Evolutionary conservation across 2,329 filamentous ascomycete species (phyloP), one percentile per base, ranked within the genome.

Genomic region (Colletotrichum tabaci): DNA sequence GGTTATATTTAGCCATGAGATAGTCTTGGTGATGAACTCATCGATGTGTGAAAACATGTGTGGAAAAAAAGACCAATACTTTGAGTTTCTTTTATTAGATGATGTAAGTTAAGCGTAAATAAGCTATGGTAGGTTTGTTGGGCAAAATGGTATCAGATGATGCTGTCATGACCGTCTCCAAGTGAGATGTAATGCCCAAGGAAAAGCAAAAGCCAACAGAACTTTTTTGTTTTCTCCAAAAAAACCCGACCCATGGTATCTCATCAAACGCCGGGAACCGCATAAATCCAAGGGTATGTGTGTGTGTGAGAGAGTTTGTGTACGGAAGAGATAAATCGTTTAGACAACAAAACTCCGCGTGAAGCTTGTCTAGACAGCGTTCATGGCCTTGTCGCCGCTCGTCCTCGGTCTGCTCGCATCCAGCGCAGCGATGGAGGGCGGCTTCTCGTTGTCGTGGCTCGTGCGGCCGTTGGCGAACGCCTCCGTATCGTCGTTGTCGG

Each of bases 381-480:
- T 70, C 9, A 69, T 67, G 21, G 75, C 75, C 74, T 74, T 76
- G 47, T 81, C 78, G 64, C 74, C 76, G 47, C 77, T 76, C 67
- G 76, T 77, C 67, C 73, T 78, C 3, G 83, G 82, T 8, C 76
- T 79, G 58, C 77, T 82, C 2, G 80, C 80, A 69, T 79, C 73
- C 16, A 80, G 80, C 5, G 81, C 81, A 23, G 78, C 74, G 57
- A 83, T 77, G 2, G 78, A 72, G 1, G 72, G 74, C n/a, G 80
- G 78, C 74, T 83, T 81, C 71, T 83, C 80, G 18, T 71, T 69
- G 18, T 75, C 74, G 16, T 73, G 75, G 23, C 53, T 71, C 9
- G 56, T 57, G 26, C 61, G 67, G 5, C 68, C 67, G 42, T 67
- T 62, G 23, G 61, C 13, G 4, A 66, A 47, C 44, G 67, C 50